Base-by-base conservation (phyloP, 2,329 filamentous ascomycete genomes). In the Dothistroma septosporum region DNA sequence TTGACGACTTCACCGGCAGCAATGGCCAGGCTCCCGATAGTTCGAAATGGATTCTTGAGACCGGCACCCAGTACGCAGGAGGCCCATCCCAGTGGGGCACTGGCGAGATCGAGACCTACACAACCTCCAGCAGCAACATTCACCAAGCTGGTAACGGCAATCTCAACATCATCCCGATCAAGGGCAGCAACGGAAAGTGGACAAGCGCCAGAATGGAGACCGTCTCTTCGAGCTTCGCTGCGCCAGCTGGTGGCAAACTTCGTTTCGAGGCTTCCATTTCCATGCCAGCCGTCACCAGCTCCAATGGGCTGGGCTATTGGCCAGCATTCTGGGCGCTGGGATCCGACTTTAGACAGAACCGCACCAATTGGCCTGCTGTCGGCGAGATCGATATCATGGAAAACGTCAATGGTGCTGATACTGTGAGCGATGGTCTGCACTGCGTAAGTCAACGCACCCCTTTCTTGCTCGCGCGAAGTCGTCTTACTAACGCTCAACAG, bases 1-100 rank as follows among this genome's bases (percentile, higher is more conserved):
- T 66, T 16, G 76, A 77, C 53, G 75, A 76, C 68, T 77, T 77
- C 46, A 68, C 68, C 59, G 71, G 73, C 37, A 48, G 64, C 41
- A 55, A 64, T 54, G 71, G 71, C 31, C 64, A 71, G 9, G 72
- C 75, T 4, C 76, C 77, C 2, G 74, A 75, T 41, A 48, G 70
- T 24, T 68, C 71, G 14, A 80, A 78, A 66, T 83, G 80, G 80
- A 71, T 73, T 32, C 63, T 77, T 55, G 75, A 78, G 62, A 68
- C 72, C n/a, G 80, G 81, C 53, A 82, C 78, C 0, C 64, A 66
- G 10, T 83, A 83, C 63, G 73, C 78, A 1, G 77, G 77, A n/a
- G 80, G 80, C 21, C 70, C 79, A 0, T 57, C 69, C 8, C 72
- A 77, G 62, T 83, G 80, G 80, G 80, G 81, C 53, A 83, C 80